Conservation (phyloP, 2,329 filamentous ascomycete species). For the Fusarium chuoi region DNA sequence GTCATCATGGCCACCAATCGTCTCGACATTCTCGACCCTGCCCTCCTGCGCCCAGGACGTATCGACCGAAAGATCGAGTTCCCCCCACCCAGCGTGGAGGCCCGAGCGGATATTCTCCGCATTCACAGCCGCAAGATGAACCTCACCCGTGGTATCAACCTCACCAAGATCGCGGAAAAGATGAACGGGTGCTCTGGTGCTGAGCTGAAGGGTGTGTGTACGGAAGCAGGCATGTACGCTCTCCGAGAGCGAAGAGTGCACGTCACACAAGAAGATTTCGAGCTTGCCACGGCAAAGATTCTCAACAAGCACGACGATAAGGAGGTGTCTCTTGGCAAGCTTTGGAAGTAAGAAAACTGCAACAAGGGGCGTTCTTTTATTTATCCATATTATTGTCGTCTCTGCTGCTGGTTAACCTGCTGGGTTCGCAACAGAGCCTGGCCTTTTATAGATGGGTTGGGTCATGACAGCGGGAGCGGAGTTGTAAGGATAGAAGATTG, state of each 20-base stretch:
- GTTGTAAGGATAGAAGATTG: conserved; percentile 51
- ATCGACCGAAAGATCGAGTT: conserved; percentile 99
- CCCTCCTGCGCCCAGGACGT: conserved; percentile 91
- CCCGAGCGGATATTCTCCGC: conserved; percentile 94
- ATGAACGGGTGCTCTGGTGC: conserved; percentile 99
- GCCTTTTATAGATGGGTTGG: conserved; percentile 44
- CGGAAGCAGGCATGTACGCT: conserved; percentile 98
- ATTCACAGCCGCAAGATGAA: conserved; percentile 99
- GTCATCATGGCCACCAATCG: conserved; percentile 99
- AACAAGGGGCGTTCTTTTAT: conserved; percentile 30
- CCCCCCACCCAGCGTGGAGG: conserved; percentile 94
- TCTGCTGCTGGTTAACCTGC: conserved; percentile 37
- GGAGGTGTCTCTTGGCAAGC: conserved; percentile 88
- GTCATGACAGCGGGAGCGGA: conserved; percentile 43
- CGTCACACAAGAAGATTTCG: conserved; percentile 99
- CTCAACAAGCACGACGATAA: conserved; percentile 99
- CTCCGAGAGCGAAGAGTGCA: conserved; percentile 94
- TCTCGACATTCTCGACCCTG: conserved; percentile 95
- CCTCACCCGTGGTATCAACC: conserved; percentile 94
- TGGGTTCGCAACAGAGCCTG: conserved; percentile 31
- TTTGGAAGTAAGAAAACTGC: conserved; percentile 63
- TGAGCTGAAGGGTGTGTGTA: conserved; percentile 98
- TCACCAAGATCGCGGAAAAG: conserved; percentile 99
- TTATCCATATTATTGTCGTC: conserved; percentile 36
- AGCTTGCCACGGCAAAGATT: conserved; percentile 97